A percentile compares a stretch with the other conserved stretches of the same genome.
phyloP scores from a whole-genome alignment of 1,284 basidiomycete genomes.

The Lignosus rhinocerotis region DNA sequence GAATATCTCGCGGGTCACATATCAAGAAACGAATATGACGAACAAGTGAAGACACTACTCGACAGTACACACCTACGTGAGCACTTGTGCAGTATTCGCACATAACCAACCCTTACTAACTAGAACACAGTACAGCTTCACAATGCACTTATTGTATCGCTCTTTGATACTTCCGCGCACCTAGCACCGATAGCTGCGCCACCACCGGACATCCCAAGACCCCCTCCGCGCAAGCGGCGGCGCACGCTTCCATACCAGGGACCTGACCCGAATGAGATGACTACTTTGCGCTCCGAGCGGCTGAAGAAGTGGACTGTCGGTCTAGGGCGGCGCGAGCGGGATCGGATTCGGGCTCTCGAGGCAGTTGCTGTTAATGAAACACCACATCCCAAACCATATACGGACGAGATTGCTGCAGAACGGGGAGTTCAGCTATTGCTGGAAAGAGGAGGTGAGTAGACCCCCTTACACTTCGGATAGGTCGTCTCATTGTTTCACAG shows the following conservation, averaged over 20 bases:
- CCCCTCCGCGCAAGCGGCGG: conserved; percentile 70
- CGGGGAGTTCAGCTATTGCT: conserved; percentile 60
- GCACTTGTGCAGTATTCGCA: conserved; percentile 11
- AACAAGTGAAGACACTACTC: conserved; percentile 60
- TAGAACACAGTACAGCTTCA: conserved; percentile 64
- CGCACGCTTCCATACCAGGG: conserved; percentile 72
- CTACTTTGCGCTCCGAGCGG: conserved; percentile 56
- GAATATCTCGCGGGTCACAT: conserved; percentile 67
- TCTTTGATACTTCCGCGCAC: conserved; percentile 76
- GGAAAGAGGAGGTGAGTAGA: conserved; percentile 60
- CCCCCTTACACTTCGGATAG: not conserved
- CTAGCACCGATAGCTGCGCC: conserved; percentile 60
- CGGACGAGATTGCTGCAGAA: conserved; percentile 72
- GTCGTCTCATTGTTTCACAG: conserved; percentile 37
- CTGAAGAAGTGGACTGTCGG: conserved; percentile 77
- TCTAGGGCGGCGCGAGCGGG: conserved; percentile 70
- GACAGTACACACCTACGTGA: conserved; percentile 62
- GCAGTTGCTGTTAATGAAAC: conserved; percentile 32
- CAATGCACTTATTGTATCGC: conserved; percentile 77
- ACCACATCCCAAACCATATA: conserved; percentile 41
- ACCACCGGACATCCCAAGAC: conserved; percentile 58
- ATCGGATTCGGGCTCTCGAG: conserved; percentile 59
- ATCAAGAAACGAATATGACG: conserved; percentile 76
- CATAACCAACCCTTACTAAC: not conserved
- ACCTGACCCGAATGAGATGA: conserved; percentile 49